These are phyloP conservation scores for Saururus chinensis DNA, from an alignment of 164 flowering plant species.

Conservation along the genomic window DNA sequence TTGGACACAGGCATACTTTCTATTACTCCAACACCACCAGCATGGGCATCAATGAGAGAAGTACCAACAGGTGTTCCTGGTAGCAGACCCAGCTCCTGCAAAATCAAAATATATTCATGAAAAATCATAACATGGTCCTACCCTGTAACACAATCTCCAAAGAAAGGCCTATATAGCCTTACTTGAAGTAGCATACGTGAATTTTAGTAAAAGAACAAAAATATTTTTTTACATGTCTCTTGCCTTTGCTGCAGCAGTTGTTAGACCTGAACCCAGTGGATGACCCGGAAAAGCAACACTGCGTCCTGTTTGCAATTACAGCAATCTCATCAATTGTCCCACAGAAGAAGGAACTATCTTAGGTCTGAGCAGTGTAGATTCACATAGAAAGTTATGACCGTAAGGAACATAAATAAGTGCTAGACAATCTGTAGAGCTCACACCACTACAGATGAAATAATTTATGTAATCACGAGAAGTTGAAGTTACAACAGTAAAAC, in stretches of 20 bases:
- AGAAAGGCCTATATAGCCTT: constrained; percentile 16
- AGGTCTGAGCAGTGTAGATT: too few species aligned
- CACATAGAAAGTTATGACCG: too few species aligned
- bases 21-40: constrained; percentile 97
- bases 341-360: background rate
- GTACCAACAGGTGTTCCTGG: constrained; percentile 88
- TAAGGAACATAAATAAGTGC: too few species aligned
- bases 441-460: too few species aligned
- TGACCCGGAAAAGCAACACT: constrained; percentile 99
- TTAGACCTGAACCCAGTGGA: constrained; percentile 88
- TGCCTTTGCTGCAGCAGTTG: constrained; percentile 91
- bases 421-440: too few species aligned
- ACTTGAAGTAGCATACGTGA: background rate
- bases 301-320: constrained; percentile 49
- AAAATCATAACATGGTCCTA: background rate
- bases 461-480: too few species aligned
- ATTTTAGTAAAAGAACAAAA: too few species aligned
- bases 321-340: background rate
- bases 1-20: constrained; percentile 54
- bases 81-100: constrained; percentile 76
- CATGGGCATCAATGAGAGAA: constrained; percentile 96
- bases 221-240: constrained; percentile 38
- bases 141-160: constrained; percentile 14
- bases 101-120: constrained; percentile 4
- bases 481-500: too few species aligned